phyloP scores from a whole-genome alignment of 2,329 filamentous ascomycete genomes.

The Cercospora brassicicola region DNA sequence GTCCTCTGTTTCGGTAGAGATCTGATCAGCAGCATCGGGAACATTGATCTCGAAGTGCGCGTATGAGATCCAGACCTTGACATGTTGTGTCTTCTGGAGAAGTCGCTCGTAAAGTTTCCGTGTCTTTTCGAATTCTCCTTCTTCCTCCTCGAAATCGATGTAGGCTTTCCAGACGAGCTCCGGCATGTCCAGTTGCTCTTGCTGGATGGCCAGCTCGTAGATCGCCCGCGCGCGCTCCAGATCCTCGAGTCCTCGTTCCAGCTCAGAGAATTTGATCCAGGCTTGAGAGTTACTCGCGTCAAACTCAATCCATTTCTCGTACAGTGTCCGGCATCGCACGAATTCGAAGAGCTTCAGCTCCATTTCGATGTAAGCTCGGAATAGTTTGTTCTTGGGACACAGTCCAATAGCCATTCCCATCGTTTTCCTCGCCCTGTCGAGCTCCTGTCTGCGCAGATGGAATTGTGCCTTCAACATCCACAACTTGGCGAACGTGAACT shows the following conservation, averaged over 20 bases:
- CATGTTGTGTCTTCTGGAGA: conserved; percentile 91
- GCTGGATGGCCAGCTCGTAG: conserved; percentile 83
- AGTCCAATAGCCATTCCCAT: conserved; percentile 87
- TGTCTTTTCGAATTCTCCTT: conserved; percentile 75
- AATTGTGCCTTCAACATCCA: conserved; percentile 95
- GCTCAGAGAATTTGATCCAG: conserved; percentile 94
- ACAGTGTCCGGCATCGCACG: conserved; percentile 81
- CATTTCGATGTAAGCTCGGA: conserved; percentile 88
- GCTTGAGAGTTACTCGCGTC: conserved; percentile 87
- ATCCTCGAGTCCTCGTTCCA: conserved; percentile 89
- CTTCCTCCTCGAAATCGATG: conserved; percentile 97
- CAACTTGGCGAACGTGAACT: conserved; percentile 95
- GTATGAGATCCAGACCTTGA: conserved; percentile 99
- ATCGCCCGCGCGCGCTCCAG: conserved; percentile 84
- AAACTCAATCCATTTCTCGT: conserved; percentile 91
- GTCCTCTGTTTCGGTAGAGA: conserved; percentile 57
- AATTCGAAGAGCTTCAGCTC: conserved; percentile 96
- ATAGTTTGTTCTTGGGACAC: conserved; percentile 94
- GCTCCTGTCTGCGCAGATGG: conserved; percentile 81
- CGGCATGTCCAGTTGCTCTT: conserved; percentile 89
- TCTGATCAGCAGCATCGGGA: conserved; percentile 60
- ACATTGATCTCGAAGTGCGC: conserved; percentile 98
- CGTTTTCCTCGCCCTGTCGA: conserved; percentile 79
- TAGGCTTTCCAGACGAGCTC: conserved; percentile 97
- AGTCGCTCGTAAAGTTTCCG: conserved; percentile 84